phyloP scores from a whole-genome alignment of 495 filamentous ascomycete genomes.

The Lichenothelia convexa region DNA sequence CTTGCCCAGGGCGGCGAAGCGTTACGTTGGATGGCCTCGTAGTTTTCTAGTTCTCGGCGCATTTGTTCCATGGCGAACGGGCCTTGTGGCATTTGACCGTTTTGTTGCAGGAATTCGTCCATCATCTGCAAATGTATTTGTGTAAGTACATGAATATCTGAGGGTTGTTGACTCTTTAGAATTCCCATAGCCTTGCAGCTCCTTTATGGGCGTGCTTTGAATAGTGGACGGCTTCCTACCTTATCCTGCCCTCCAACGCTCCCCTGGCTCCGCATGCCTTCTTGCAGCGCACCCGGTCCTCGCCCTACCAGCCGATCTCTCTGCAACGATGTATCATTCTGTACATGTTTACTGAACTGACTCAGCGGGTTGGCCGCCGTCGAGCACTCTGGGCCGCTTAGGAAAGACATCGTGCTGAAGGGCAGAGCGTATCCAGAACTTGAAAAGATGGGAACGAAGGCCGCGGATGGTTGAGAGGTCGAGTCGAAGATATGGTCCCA shows the following conservation, averaged over 20 bases:
- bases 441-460: no score
- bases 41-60: slow-evolving; percentile 44
- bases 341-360: slow-evolving; percentile 88
- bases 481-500: no score
- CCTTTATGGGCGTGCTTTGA: not conserved
- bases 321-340: slow-evolving; percentile 87
- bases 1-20: slow-evolving; percentile 49
- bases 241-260: slow-evolving; percentile 44
- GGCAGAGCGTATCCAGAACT: no score
- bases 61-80: slow-evolving; percentile 53
- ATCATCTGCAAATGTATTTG: slow-evolving; percentile 47
- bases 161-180: no score
- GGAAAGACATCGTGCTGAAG: slow-evolving; percentile 50
- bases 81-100: slow-evolving; percentile 35
- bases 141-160: slow-evolving; percentile 17
- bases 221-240: slow-evolving; percentile 30
- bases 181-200: not conserved
- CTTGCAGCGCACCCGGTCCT: slow-evolving; percentile 41
- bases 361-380: slow-evolving; percentile 89
- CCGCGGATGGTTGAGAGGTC: no score
- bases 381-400: slow-evolving; percentile 91
- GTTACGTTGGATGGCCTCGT: slow-evolving; percentile 32
- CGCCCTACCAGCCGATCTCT: slow-evolving; percentile 67
- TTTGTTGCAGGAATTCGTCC: slow-evolving; percentile 77
- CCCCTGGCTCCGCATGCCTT: slow-evolving; percentile 41